Percentiles rank a stretch among this genome's conserved stretches.
Conservation (phyloP, 371 early-diverging fungal genomes). For the Amoeboaphelidium protococcarum region DNA sequence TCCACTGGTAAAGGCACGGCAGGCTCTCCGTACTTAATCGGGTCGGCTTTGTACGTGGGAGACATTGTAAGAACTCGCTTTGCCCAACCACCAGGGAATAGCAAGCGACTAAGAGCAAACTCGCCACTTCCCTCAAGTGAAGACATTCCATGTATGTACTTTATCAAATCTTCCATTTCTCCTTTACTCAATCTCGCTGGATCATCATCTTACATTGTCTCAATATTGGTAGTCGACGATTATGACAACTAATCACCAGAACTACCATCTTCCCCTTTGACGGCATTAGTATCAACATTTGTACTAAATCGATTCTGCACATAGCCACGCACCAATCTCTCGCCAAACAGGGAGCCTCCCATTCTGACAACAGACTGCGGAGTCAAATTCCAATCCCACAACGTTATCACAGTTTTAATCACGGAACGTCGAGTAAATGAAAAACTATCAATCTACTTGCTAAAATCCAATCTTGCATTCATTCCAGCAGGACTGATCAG, state of each 20-base stretch:
- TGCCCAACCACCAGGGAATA: constrained; percentile 11
- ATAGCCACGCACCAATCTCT: constrained; percentile 19
- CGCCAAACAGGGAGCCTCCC: constrained; percentile 16
- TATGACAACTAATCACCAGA: too few species aligned
- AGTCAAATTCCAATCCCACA: not conserved
- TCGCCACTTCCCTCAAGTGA: constrained; percentile 48
- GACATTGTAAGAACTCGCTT: too few species aligned
- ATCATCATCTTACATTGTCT: too few species aligned
- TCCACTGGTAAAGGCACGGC: too few species aligned
- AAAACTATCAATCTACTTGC: not conserved
- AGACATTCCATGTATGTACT: constrained; percentile 41
- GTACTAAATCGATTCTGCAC: not conserved
- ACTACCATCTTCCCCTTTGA: too few species aligned
- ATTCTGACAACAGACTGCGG: not conserved
- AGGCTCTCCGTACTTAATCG: constrained; percentile 21
- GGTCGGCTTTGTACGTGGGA: too few species aligned
- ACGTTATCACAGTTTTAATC: not conserved
- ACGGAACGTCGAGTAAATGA: not conserved
- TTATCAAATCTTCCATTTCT: constrained; percentile 9
- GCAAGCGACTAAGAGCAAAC: constrained; percentile 36
- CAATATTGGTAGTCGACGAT: too few species aligned
- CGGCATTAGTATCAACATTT: too few species aligned
- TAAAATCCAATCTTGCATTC: not conserved
- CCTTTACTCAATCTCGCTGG: not conserved
- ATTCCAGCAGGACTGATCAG: constrained; percentile 50